These are phyloP conservation scores for Magnusiomyces magnusii DNA, from an alignment of 1,139 yeast species.

Conservation along the genomic window DNA sequence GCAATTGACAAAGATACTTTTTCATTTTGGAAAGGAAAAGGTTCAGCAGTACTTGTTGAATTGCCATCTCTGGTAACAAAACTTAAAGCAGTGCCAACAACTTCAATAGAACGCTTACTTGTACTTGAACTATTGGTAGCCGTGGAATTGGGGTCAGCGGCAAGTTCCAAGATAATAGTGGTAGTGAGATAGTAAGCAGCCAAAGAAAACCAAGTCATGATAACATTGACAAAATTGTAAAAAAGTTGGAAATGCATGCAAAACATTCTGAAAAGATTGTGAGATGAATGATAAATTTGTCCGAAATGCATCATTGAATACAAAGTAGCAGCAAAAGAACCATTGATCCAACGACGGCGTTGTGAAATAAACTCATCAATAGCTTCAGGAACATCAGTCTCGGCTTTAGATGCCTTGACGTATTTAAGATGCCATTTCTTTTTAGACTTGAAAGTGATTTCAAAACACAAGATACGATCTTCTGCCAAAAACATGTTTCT, in stretches of 20 bases:
- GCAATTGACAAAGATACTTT: slow-evolving; percentile 29
- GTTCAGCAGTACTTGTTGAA: neutral
- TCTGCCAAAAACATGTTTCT: slow-evolving; percentile 95
- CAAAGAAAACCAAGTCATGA: slow-evolving; percentile 74
- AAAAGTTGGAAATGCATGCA: slow-evolving; percentile 68
- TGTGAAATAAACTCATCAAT: slow-evolving; percentile 82
- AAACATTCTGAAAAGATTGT: slow-evolving; percentile 60
- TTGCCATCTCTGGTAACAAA: neutral
- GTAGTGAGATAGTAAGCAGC: slow-evolving; percentile 78
- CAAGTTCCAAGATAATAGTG: slow-evolving; percentile 38
- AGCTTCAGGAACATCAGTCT: slow-evolving; percentile 90
- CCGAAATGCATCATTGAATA: slow-evolving; percentile 70
- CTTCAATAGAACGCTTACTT: neutral
- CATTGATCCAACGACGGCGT: slow-evolving; percentile 94
- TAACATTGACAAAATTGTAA: slow-evolving; percentile 60
- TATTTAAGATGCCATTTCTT: slow-evolving; percentile 83
- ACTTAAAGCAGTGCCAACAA: neutral
- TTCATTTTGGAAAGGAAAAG: slow-evolving; percentile 10
- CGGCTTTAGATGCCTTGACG: slow-evolving; percentile 86
- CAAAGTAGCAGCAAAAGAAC: slow-evolving; percentile 92
- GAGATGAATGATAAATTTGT: slow-evolving; percentile 71
- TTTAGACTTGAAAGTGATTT: slow-evolving; percentile 69
- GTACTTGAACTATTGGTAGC: slow-evolving; percentile 6
- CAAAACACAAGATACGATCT: slow-evolving; percentile 92
- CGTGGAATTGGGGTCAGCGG: slow-evolving; percentile 33